Percentiles rank a stretch among this genome's conserved stretches.
Conservation (phyloP, 768 basidiomycete species). For the Russula sp. region DNA sequence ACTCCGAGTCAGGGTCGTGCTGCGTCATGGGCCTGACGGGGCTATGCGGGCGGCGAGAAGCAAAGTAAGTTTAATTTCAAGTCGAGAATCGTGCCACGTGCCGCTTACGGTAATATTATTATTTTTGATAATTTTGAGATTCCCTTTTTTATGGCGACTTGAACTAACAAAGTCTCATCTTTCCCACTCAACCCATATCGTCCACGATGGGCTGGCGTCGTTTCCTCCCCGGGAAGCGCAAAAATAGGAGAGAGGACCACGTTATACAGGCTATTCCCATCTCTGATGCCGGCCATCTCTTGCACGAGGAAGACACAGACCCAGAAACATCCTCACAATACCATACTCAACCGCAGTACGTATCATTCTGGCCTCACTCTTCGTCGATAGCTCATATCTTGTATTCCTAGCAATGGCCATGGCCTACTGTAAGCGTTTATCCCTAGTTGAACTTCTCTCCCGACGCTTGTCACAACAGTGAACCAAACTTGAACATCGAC, state of each 20-base stretch:
- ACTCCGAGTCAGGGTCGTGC: conserved; percentile 26
- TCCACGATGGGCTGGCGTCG: conserved; percentile 25
- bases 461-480: conserved; percentile 13
- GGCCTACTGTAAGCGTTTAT: conserved; percentile 1
- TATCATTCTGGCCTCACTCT: background rate
- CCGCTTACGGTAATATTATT: conserved; percentile 5
- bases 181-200: conserved; percentile 11
- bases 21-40: conserved; percentile 7
- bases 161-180: conserved; percentile 2
- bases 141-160: conserved; percentile 6
- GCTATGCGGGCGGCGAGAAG: background rate
- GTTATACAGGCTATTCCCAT: conserved; percentile 24
- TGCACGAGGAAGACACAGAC: conserved; percentile 15
- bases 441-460: background rate
- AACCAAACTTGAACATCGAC: conserved; percentile 26
- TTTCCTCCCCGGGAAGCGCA: conserved; percentile 21
- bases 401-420: conserved; percentile 4
- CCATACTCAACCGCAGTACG: conserved; percentile 3
- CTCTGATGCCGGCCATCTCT: conserved; percentile 6
- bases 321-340: conserved; percentile 7
- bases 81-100: conserved; percentile 20
- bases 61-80: conserved; percentile 13
- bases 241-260: conserved; percentile 13
- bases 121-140: conserved; percentile 2
- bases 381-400: conserved; percentile 3